These are phyloP conservation scores for Hypholoma sublateritium DNA, from an alignment of 768 basidiomycete species.

Conservation along the genomic window DNA sequence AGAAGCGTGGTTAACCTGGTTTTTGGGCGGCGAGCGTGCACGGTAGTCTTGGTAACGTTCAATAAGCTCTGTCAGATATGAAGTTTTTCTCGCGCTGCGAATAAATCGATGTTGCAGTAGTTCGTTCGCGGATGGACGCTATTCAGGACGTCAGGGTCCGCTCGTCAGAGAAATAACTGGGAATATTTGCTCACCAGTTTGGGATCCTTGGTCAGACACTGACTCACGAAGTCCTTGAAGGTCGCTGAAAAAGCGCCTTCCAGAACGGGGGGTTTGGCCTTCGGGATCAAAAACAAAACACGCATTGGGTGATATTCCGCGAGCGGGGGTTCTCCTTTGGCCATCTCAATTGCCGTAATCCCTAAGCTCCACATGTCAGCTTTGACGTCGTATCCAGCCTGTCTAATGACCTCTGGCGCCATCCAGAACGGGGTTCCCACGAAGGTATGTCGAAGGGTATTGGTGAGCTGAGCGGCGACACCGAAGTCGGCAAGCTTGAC, in stretches of 20 bases:
- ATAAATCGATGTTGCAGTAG: conserved; percentile 95
- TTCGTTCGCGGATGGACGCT: conserved; percentile 92
- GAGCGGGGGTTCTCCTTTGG: conserved; percentile 93
- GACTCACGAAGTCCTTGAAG: conserved; percentile 91
- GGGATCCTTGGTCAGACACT: conserved; percentile 94
- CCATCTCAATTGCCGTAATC: conserved; percentile 98
- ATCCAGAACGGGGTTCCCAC: conserved; percentile 98
- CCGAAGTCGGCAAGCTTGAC: conserved; percentile 99
- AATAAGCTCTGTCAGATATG: conserved; percentile 82
- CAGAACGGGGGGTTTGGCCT: conserved; percentile 88
- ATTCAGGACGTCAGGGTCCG: not conserved
- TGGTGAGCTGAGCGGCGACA: conserved; percentile 95
- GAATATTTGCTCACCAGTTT: conserved; percentile 49
- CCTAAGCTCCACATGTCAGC: conserved; percentile 99
- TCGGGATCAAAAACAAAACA: conserved; percentile 96
- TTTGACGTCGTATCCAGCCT: conserved; percentile 93
- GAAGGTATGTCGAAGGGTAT: conserved; percentile 92
- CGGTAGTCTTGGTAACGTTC: conserved; percentile 84
- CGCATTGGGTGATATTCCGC: conserved; percentile 99
- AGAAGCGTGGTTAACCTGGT: conserved; percentile 55
- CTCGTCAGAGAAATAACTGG: conserved; percentile 5
- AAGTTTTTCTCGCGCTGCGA: conserved; percentile 77
- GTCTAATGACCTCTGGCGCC: conserved; percentile 98
- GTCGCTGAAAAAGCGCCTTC: conserved; percentile 82
- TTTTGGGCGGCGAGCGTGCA: conserved; percentile 54